These are phyloP conservation scores for Salix koriyanagi DNA, from an alignment of 345 rosid genomes.

Conservation along the genomic window DNA sequence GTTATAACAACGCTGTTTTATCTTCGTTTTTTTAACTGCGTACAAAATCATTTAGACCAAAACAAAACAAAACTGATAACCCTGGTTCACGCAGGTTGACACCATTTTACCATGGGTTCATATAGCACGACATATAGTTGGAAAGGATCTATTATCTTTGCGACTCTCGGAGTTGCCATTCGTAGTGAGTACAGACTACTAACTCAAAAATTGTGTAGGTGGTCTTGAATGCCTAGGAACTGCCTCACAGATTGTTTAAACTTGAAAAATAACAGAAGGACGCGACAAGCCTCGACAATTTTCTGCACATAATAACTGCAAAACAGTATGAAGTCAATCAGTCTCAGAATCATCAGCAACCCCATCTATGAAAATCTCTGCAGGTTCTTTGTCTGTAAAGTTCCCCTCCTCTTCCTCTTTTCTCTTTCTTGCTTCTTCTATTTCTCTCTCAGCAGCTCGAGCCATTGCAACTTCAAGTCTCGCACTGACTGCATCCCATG, in stretches of 20 bases:
- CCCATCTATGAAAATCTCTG: not conserved
- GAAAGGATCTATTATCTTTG: not conserved
- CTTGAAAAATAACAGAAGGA: not conserved
- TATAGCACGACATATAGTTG: not conserved
- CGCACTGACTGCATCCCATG: constrained; percentile 77
- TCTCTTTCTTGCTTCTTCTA: constrained; percentile 49
- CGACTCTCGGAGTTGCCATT: not conserved
- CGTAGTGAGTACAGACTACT: not conserved
- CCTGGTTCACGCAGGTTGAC: too few relatives aligned
- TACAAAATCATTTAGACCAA: too few relatives aligned
- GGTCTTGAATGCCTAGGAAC: not conserved
- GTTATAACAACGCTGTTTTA: too few relatives aligned
- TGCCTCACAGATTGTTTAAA: not conserved
- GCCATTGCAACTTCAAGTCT: constrained; percentile 74
- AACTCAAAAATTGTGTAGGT: not conserved
- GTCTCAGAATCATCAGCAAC: constrained; percentile 8
- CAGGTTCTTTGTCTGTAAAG: not conserved
- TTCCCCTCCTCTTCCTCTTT: not conserved
- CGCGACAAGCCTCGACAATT: not conserved
- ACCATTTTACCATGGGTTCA: too few relatives aligned
- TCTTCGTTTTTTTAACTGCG: fast-evolving
- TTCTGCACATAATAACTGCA: not conserved
- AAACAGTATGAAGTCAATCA: not conserved
- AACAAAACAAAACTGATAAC: too few relatives aligned
- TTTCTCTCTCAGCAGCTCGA: constrained; percentile 50